Percentiles rank a stretch among this genome's conserved stretches.
phyloP scores from a whole-genome alignment of 306 rosid genomes.

The Nissolia schottii region DNA sequence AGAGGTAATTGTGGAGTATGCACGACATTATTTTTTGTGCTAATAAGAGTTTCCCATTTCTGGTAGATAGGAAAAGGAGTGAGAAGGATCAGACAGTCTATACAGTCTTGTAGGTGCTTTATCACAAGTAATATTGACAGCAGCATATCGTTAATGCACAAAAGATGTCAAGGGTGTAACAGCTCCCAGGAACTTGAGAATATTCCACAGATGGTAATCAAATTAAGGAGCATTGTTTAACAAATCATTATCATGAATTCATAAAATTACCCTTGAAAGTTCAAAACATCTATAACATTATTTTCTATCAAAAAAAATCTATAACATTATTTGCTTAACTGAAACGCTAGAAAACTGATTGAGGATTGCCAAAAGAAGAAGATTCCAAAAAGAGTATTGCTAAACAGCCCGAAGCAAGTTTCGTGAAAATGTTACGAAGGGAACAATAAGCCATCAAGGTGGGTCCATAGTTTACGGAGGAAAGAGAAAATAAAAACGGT shows the following conservation, averaged over 20 bases:
- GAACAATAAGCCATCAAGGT: too few relatives aligned
- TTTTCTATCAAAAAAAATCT: too few relatives aligned
- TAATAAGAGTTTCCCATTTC: too few relatives aligned
- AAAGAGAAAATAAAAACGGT: too few relatives aligned
- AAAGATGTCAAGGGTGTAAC: background rate
- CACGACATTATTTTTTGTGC: too few relatives aligned
- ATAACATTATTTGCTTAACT: background rate
- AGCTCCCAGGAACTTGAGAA: background rate
- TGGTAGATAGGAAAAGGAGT: too few relatives aligned
- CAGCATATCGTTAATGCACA: background rate
- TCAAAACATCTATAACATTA: background rate
- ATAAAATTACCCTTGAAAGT: background rate
- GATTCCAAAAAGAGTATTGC: background rate
- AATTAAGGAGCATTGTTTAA: background rate
- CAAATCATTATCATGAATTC: background rate
- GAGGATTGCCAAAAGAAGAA: background rate
- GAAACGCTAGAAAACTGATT: background rate
- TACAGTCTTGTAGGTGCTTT: background rate
- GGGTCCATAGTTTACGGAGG: too few relatives aligned
- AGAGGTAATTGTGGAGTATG: too few relatives aligned
- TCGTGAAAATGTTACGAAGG: too few relatives aligned
- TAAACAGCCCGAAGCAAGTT: too few relatives aligned
- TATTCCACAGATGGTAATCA: background rate
- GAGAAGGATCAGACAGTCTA: background rate
- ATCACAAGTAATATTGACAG: background rate